A percentile compares a stretch with the other conserved stretches of the same genome.
Evolutionary conservation across 2,329 filamentous ascomycete species (phyloP).

Genomic region (Graphiopsis chlorocephala): DNA sequence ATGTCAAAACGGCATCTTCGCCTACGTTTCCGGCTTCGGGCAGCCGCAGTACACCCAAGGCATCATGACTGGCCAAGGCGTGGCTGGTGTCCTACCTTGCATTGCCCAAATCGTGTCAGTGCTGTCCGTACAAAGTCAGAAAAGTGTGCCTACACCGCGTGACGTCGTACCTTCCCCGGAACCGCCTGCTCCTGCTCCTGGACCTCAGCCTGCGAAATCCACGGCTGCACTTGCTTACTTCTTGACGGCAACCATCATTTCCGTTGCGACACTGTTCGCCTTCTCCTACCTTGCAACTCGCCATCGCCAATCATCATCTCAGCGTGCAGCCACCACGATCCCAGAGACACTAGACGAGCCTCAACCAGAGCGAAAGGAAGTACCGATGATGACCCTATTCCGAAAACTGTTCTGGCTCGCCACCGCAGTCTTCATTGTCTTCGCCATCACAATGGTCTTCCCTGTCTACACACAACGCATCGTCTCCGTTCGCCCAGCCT

Average conservation of each 20-base stretch:
- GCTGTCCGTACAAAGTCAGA: conserved; percentile 54
- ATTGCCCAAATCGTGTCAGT: conserved; percentile 84
- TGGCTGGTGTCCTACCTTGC: conserved; percentile 86
- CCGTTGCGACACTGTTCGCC: conserved; percentile 64
- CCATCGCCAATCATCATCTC: conserved; percentile 20
- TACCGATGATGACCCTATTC: conserved; percentile 66
- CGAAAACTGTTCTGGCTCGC: conserved; percentile 76
- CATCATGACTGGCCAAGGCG: conserved; percentile 90
- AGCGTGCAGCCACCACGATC: conserved; percentile 12
- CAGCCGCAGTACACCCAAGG: conserved; percentile 88
- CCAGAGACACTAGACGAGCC: conserved; percentile 19
- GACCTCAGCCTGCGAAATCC: conserved; percentile 48
- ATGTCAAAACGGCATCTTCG: conserved; percentile 91
- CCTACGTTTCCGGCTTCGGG: conserved; percentile 83
- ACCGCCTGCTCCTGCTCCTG: conserved; percentile 11
- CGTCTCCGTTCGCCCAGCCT: conserved; percentile 40
- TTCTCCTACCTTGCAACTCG: conserved; percentile 68
- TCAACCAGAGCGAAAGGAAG: conserved; percentile 45
- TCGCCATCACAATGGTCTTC: conserved; percentile 87
- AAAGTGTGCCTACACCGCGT: conserved; percentile 20
- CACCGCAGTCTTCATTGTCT: conserved; percentile 74
- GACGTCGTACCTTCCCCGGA: conserved; percentile 10
- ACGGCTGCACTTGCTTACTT: conserved; percentile 88
- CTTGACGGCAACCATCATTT: conserved; percentile 77
- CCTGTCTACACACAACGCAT: conserved; percentile 75